Evolutionary conservation across 2,329 filamentous ascomycete genomes (phyloP).

Genomic region (Hypoxylon sp.): DNA sequence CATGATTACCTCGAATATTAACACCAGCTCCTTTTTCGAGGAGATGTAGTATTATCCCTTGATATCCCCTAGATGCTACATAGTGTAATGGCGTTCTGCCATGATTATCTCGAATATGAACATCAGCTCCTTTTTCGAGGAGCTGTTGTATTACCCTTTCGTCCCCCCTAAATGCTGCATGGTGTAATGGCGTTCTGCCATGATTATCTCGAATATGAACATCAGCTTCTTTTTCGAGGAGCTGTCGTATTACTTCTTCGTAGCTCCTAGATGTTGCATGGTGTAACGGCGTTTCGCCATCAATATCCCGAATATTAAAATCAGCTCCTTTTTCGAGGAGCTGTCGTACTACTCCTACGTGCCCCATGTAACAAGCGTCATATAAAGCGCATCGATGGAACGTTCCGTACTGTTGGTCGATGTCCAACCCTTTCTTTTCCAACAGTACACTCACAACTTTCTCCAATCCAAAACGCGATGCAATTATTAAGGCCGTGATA

Average conservation of each 20-base stretch:
- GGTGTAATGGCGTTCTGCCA: no score
- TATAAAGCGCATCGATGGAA: neutral
- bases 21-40: neutral
- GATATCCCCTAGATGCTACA: no score
- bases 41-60: no score
- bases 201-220: no score
- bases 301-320: neutral
- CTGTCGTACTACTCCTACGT: conserved; percentile 1
- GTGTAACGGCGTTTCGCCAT: neutral
- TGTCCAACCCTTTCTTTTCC: neutral
- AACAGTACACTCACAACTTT: neutral
- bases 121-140: no score
- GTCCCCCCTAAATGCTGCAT: no score
- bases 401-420: neutral
- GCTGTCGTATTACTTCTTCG: neutral
- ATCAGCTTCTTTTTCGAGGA: conserved; percentile 4
- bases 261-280: neutral
- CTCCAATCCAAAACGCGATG: conserved; percentile 34
- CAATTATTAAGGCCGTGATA: conserved; percentile 20
- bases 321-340: conserved; percentile 6
- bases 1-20: neutral
- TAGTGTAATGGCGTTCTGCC: no score
- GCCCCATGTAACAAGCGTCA: conserved; percentile 4
- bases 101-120: no score
- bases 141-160: no score